A percentile compares a stretch with the other conserved stretches of the same genome.
Evolutionary conservation across 495 filamentous ascomycete genomes (phyloP).

Genomic region (Lophiotrema nucula): DNA sequence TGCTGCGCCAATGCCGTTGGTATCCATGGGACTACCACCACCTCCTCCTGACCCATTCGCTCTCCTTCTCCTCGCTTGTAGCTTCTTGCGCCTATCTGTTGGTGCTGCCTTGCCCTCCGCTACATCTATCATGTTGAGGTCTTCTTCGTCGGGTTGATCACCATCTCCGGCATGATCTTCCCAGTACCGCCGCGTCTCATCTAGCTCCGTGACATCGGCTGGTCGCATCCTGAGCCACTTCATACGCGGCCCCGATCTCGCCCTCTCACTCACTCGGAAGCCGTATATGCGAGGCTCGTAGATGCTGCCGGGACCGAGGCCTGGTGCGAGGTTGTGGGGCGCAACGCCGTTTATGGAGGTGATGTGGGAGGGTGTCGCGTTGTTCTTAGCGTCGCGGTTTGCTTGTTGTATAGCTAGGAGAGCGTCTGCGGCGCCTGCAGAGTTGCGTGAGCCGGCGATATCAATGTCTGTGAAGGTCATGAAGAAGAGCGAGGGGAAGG

Average conservation of each 20-base stretch:
- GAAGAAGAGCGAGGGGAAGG: slow-evolving; percentile 91
- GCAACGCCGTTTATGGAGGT: slow-evolving; percentile 78
- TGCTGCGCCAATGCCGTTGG: slow-evolving; percentile 1
- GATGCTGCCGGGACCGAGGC: slow-evolving; percentile 76
- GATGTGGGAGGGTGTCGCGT: slow-evolving; percentile 46
- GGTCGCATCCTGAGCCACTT: slow-evolving; percentile 90
- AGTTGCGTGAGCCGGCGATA: slow-evolving; percentile 44
- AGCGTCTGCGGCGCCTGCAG: slow-evolving; percentile 24
- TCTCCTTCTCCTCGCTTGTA: slow-evolving; percentile 31
- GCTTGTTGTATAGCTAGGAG: slow-evolving; percentile 28
- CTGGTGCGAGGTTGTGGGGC: slow-evolving; percentile 78
- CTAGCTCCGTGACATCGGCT: slow-evolving; percentile 71
- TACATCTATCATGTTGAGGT: slow-evolving; percentile 52
- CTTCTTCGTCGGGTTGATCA: slow-evolving; percentile 43
- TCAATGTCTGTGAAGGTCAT: slow-evolving; percentile 97
- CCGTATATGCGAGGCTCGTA: slow-evolving; percentile 97
- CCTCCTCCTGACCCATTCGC: slow-evolving; percentile 20
- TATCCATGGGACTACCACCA: slow-evolving; percentile 41
- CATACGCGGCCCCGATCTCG: slow-evolving; percentile 88
- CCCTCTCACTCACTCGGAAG: slow-evolving; percentile 85
- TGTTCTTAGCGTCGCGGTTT: slow-evolving; percentile 26
- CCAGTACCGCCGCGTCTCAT: slow-evolving; percentile 65
- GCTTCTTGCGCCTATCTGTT: slow-evolving; percentile 33
- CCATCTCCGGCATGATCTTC: slow-evolving; percentile 37
- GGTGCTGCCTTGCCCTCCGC: slow-evolving; percentile 29